These are phyloP conservation scores for Acidomyces sp. DNA, from an alignment of 495 filamentous ascomycete genomes.

Conservation along the genomic window DNA sequence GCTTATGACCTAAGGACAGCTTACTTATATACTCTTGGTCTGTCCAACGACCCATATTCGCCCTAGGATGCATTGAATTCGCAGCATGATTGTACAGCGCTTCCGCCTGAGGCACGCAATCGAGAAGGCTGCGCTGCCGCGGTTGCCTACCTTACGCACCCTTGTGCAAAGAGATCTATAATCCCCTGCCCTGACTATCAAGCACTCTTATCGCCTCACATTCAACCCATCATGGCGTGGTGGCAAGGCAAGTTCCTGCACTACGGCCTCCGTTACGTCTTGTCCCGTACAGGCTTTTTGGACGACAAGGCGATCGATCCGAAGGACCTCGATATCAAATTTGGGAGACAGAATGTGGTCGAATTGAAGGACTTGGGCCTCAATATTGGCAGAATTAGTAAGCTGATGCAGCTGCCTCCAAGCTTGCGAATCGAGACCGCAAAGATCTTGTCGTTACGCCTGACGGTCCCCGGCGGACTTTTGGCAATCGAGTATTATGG, in stretches of 20 bases:
- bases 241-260: conserved; percentile 43
- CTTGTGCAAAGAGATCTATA: too few species aligned
- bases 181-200: too few species aligned
- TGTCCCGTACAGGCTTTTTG: conserved; percentile 66
- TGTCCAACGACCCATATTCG: too few species aligned
- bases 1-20: too few species aligned
- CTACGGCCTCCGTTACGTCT: conserved; percentile 70
- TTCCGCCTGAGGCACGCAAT: too few species aligned
- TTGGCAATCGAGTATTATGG: conserved; percentile 60
- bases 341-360: conserved; percentile 61
- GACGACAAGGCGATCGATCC: conserved; percentile 69
- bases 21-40: too few species aligned
- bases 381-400: conserved; percentile 53
- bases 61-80: too few species aligned
- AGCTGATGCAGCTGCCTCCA: conserved; percentile 56
- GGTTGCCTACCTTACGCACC: too few species aligned
- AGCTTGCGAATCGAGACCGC: conserved; percentile 57
- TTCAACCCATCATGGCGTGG: conserved; percentile 15
- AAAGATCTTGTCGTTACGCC: conserved; percentile 51
- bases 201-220: too few species aligned
- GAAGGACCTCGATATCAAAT: conserved; percentile 63
- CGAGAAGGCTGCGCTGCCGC: too few species aligned
- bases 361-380: conserved; percentile 74
- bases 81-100: too few species aligned
- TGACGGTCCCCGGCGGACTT: conserved; percentile 75